Conservation (phyloP, 495 filamentous ascomycete genomes). For the Neurospora sp. region DNA sequence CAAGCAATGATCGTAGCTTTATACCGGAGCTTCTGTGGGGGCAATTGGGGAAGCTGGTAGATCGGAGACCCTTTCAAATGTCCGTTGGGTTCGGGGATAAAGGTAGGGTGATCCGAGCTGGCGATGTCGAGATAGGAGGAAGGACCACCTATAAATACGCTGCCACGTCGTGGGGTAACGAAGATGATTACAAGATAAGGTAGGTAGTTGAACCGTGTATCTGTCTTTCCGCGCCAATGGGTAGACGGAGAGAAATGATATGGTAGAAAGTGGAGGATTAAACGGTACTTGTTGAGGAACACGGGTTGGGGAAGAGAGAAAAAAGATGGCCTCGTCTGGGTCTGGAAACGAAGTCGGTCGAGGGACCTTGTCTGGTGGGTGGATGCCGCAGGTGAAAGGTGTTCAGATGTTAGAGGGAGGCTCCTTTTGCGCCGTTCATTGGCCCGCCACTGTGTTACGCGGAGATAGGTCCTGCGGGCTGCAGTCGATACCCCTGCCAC, state of each 20-base stretch:
- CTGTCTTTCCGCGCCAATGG: background rate
- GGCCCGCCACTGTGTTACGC: background rate
- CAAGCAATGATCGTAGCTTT: background rate
- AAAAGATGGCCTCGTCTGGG: slow-evolving; percentile 4
- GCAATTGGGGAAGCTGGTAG: background rate
- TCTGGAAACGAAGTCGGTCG: background rate
- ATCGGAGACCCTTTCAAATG: background rate
- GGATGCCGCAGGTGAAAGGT: slow-evolving; percentile 23
- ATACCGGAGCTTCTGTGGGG: background rate
- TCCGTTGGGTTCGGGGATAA: background rate
- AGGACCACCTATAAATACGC: background rate
- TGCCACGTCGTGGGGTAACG: background rate
- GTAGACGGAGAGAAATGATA: background rate
- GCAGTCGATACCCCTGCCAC: background rate
- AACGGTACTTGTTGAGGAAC: background rate
- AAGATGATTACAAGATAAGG: background rate
- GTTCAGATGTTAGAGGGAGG: slow-evolving; percentile 23
- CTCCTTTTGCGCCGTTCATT: slow-evolving; percentile 3
- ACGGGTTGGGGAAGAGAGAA: slow-evolving; percentile 1
- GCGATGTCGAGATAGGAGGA: background rate
- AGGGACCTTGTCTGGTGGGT: background rate
- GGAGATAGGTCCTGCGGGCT: background rate
- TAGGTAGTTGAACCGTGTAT: background rate
- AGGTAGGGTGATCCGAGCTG: background rate
- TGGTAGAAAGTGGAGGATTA: background rate